Conservation (phyloP, 2,329 filamentous ascomycete species). For the Laburnicola sp. region DNA sequence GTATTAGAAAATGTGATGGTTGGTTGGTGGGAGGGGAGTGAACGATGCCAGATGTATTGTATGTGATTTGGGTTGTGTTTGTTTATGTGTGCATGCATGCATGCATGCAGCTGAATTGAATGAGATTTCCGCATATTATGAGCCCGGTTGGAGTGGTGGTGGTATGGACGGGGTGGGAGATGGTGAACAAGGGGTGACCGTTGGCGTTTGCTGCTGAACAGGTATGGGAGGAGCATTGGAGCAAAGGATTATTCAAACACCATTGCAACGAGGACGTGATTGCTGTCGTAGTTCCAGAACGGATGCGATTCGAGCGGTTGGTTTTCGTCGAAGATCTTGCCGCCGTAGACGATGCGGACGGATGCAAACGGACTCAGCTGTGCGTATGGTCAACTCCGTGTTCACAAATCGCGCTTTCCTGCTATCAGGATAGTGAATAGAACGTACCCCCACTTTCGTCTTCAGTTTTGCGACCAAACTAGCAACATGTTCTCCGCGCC, state of each 20-base stretch:
- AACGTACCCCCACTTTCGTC: constrained; percentile 64
- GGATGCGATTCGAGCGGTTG: constrained; percentile 64
- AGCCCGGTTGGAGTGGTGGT: no score
- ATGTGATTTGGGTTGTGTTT: no score
- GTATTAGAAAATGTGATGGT: no score
- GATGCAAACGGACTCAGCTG: constrained; percentile 63
- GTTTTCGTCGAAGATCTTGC: constrained; percentile 74
- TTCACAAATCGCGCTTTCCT: neutral
- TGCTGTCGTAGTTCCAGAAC: constrained; percentile 68
- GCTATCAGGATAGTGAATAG: neutral
- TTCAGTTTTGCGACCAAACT: constrained; percentile 65
- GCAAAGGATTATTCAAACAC: constrained; percentile 6
- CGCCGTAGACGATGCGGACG: constrained; percentile 77
- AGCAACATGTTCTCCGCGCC: constrained; percentile 60
- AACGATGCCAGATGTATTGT: no score
- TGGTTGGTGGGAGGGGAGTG: no score
- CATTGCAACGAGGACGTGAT: constrained; percentile 76
- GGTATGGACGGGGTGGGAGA: no score
- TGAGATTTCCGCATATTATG: no score
- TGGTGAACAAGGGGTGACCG: no score
- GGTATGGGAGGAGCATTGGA: neutral
- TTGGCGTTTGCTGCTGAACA: neutral
- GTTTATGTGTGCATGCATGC: no score
- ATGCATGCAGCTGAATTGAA: no score
- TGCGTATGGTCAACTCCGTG: constrained; percentile 11